These are phyloP conservation scores for Podila minutissima DNA, from an alignment of 192 early-diverging fungal species.

Conservation along the genomic window DNA sequence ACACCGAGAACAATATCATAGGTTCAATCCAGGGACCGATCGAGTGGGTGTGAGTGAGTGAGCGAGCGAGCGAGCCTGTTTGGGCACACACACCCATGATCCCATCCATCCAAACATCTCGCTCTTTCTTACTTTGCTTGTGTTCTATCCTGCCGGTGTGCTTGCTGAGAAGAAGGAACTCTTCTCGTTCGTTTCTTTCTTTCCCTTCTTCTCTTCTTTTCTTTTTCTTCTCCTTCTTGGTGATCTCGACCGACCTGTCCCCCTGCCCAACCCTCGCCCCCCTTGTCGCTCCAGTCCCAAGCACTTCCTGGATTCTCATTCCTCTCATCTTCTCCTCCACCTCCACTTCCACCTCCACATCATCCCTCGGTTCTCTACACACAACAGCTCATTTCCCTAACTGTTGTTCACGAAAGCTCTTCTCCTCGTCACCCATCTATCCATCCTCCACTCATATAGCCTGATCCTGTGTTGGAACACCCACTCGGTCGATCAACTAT, in stretches of 20 bases:
- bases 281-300: neutral
- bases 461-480: neutral
- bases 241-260: slow-evolving; percentile 20
- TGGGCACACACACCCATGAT: no score
- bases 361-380: neutral
- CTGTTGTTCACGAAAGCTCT: neutral
- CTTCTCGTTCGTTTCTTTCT: neutral
- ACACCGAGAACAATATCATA: no score
- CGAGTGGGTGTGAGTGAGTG: no score
- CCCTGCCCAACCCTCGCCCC: neutral
- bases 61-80: no score
- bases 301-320: neutral
- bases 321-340: neutral
- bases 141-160: no score
- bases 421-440: neutral
- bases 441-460: neutral
- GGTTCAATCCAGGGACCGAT: no score
- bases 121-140: no score
- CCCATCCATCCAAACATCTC: no score
- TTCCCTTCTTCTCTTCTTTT: neutral
- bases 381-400: neutral
- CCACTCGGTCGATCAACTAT: neutral
- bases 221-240: slow-evolving; percentile 9
- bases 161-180: no score
- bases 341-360: neutral